Conservation (phyloP, 176 grass and related monocot genomes). For the barley (Hordeum vulgare) region DNA sequence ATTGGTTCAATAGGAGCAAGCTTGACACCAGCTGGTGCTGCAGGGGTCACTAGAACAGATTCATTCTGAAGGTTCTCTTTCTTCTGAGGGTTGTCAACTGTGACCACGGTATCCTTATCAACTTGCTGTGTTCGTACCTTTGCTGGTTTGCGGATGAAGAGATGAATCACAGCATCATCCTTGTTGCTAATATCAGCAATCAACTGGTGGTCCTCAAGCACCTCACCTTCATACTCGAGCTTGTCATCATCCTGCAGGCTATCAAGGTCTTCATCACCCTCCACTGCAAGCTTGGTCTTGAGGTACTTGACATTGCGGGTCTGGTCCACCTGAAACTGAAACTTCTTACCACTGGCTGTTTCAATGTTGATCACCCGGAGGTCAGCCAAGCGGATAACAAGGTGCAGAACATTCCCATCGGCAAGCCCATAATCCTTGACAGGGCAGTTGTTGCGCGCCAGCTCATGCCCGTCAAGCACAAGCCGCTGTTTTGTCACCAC, state of each 20-base stretch:
- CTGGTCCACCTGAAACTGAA: conserved; percentile 53
- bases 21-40: conserved; percentile 15
- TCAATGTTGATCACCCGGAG: conserved; percentile 56
- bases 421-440: conserved; percentile 63
- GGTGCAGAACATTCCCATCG: conserved; percentile 61
- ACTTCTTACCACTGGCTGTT: conserved; percentile 46
- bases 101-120: conserved; percentile 45
- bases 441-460: conserved; percentile 44
- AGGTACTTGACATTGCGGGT: conserved; percentile 49
- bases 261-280: conserved; percentile 28
- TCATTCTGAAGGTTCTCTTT: conserved; percentile 28
- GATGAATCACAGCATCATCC: conserved; percentile 55
- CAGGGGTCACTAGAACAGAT: conserved; percentile 12
- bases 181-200: conserved; percentile 72
- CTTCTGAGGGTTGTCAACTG: conserved; percentile 31
- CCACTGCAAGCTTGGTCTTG: conserved; percentile 47
- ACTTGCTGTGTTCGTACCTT: conserved; percentile 41
- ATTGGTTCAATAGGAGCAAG: conserved; percentile 48
- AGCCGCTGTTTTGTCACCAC: conserved; percentile 61
- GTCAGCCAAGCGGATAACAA: conserved; percentile 57
- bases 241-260: conserved; percentile 43
- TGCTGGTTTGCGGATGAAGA: conserved; percentile 57
- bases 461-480: conserved; percentile 62
- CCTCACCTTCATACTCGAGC: conserved; percentile 49
- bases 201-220: conserved; percentile 57